Percentiles rank a stretch among this genome's conserved stretches.
Conservation (phyloP, 2,329 filamentous ascomycete species). For the Colletotrichum salicis region DNA sequence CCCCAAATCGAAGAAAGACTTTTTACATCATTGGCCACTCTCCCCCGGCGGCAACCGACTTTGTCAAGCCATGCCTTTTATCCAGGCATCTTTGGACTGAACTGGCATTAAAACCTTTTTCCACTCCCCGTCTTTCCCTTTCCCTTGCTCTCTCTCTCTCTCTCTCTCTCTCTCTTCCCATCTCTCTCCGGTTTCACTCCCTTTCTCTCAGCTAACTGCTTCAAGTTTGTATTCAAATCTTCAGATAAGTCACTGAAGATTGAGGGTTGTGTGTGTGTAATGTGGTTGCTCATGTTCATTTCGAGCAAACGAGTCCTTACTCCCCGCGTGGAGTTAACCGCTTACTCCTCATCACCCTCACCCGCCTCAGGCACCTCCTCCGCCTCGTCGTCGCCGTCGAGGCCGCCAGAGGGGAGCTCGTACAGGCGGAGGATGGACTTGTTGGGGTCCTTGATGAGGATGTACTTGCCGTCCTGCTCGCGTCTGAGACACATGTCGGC, state of each 20-base stretch:
- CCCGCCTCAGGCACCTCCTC: conserved; percentile 64
- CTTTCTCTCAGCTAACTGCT: not conserved
- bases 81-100: conserved; percentile 17
- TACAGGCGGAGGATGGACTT: conserved; percentile 95
- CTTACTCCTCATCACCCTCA: conserved; percentile 47
- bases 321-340: not conserved
- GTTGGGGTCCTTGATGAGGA: conserved; percentile 91
- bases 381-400: conserved; percentile 90
- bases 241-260: not conserved
- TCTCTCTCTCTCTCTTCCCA: not conserved
- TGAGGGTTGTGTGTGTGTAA: not conserved
- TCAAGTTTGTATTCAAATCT: not conserved
- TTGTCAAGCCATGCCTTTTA: conserved; percentile 28
- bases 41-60: conserved; percentile 19
- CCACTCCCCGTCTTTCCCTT: not conserved
- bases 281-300: not conserved
- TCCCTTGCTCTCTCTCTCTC: not conserved
- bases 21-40: conserved; percentile 35
- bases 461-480: conserved; percentile 79
- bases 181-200: not conserved
- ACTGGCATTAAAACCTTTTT: conserved; percentile 15
- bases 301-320: not conserved
- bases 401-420: conserved; percentile 85
- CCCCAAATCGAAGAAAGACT: conserved; percentile 31
- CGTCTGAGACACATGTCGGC: conserved; percentile 90